phyloP scores from a whole-genome alignment of 495 filamentous ascomycete species.

The Pyrenula aspistea region DNA sequence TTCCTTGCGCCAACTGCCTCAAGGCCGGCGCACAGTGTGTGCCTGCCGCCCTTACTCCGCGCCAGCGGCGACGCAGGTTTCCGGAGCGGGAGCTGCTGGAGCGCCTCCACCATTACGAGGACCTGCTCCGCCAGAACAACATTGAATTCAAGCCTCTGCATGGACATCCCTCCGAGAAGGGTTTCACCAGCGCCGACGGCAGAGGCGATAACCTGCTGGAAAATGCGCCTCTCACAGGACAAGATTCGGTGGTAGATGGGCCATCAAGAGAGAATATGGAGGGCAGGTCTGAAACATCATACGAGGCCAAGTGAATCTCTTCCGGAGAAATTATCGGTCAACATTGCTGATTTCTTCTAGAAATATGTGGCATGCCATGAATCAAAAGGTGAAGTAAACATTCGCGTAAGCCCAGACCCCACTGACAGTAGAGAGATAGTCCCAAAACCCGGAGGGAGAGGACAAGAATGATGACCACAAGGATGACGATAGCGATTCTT shows the following conservation, averaged over 20 bases:
- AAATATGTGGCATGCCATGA: constrained; percentile 38
- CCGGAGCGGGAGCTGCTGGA: constrained; percentile 43
- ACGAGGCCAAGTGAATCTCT: constrained; percentile 28
- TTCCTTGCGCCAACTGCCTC: constrained; percentile 40
- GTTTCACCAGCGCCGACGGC: constrained; percentile 7
- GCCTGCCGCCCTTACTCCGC: constrained; percentile 26
- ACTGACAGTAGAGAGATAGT: constrained; percentile 13
- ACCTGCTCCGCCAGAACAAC: constrained; percentile 35
- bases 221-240: constrained; percentile 7
- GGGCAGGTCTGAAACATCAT: constrained; percentile 16
- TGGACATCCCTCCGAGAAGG: constrained; percentile 7
- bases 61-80: constrained; percentile 35
- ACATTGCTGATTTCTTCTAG: constrained; percentile 16
- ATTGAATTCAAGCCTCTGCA: constrained; percentile 38
- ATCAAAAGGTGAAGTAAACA: constrained; percentile 29
- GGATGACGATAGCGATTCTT: not conserved
- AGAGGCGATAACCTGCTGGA: constrained; percentile 4
- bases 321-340: constrained; percentile 3
- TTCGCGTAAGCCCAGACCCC: not conserved
- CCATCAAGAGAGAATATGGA: too few species aligned
- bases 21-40: constrained; percentile 30
- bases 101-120: constrained; percentile 38
- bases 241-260: too few species aligned
- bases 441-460: constrained; percentile 13
- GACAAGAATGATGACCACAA: constrained; percentile 16